Conservation (phyloP, 176 grass and related monocot genomes). For the Panicum miliaceum region DNA sequence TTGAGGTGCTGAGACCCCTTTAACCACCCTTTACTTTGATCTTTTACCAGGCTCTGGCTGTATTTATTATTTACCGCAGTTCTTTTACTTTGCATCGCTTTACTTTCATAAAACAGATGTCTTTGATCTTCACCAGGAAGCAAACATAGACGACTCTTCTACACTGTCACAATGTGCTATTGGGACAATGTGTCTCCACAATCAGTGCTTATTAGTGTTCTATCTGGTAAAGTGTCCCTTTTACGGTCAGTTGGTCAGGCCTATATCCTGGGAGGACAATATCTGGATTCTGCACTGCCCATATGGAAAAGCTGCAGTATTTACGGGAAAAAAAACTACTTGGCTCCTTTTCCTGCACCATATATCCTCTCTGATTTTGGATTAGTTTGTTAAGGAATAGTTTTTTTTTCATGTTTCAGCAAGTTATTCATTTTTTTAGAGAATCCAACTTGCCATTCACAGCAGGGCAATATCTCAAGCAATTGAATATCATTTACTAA, state of each 20-base stretch:
- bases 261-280: slow-evolving; percentile 13
- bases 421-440: neutral
- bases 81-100: neutral
- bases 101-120: slow-evolving; percentile 2
- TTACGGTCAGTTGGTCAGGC: slow-evolving; percentile 29
- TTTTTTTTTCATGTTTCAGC: neutral
- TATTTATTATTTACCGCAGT: neutral
- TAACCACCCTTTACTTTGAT: neutral
- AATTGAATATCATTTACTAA: neutral
- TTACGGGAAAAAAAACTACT: neutral
- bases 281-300: slow-evolving; percentile 31
- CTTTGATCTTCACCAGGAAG: neutral
- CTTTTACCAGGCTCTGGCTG: neutral
- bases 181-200: neutral
- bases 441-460: neutral
- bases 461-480: neutral
- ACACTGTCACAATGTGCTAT: slow-evolving; percentile 1
- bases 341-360: neutral
- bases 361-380: neutral
- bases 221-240: slow-evolving; percentile 22
- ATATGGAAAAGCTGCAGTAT: slow-evolving; percentile 30
- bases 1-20: neutral
- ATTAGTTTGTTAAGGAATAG: neutral
- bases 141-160: slow-evolving; percentile 4
- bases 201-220: slow-evolving; percentile 6